Percentiles rank a stretch among this genome's conserved stretches.
Conservation (phyloP, 768 basidiomycete genomes). For the Calvatia gigantea region DNA sequence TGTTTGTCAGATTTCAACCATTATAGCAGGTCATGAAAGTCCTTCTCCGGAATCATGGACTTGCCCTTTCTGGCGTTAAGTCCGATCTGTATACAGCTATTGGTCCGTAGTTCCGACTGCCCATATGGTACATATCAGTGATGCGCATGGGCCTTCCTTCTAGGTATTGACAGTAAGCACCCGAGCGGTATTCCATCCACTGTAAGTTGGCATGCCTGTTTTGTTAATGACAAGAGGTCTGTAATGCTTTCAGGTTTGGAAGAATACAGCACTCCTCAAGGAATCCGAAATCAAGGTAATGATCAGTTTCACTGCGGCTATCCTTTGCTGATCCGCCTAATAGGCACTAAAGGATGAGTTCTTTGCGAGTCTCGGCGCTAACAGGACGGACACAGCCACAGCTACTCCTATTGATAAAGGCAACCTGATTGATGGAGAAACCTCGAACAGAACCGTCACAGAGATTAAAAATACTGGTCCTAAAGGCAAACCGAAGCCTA, state of each 20-base stretch:
- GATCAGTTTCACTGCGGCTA: not conserved
- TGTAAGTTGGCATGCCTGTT: constrained; percentile 31
- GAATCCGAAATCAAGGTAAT: constrained; percentile 62
- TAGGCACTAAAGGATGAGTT: constrained; percentile 65
- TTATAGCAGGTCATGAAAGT: constrained; percentile 72
- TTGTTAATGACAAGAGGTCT: no score
- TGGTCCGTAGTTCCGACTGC: constrained; percentile 30
- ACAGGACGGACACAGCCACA: constrained; percentile 19
- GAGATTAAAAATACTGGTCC: constrained; percentile 13
- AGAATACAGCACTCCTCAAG: constrained; percentile 52
- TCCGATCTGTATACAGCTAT: constrained; percentile 64
- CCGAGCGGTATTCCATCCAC: constrained; percentile 69
- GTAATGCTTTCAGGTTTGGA: constrained; percentile 53
- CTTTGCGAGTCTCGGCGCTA: constrained; percentile 41
- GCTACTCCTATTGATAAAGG: not conserved
- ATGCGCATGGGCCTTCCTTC: not conserved
- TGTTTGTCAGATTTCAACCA: not conserved
- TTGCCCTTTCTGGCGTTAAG: constrained; percentile 67
- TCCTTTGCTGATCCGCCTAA: not conserved
- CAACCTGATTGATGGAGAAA: constrained; percentile 2
- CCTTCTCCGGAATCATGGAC: constrained; percentile 60
- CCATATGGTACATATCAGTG: not conserved
- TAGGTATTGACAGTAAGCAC: constrained; percentile 76
- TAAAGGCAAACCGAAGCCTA: constrained; percentile 34
- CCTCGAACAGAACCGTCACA: constrained; percentile 15